phyloP scores from a whole-genome alignment of 176 grass and related monocot genomes.

The Juncus effusus region DNA sequence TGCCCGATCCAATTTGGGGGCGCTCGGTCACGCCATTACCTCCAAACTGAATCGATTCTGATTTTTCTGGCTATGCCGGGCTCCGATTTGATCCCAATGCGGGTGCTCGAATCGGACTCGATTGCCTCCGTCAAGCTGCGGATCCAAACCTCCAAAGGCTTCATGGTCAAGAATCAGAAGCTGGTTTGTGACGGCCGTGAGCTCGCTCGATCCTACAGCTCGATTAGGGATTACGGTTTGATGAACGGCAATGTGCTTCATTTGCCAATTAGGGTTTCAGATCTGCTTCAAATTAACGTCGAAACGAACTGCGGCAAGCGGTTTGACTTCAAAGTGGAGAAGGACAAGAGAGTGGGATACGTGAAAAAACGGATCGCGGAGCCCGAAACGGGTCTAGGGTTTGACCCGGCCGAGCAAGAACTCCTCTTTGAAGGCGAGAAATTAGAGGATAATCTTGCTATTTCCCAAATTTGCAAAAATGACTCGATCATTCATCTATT shows the following conservation, averaged over 20 bases:
- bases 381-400: constrained; percentile 34
- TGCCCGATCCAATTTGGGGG: constrained; percentile 39
- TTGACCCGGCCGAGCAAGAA: constrained; percentile 38
- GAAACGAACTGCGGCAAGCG: constrained; percentile 49
- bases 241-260: constrained; percentile 58
- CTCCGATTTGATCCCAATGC: constrained; percentile 46
- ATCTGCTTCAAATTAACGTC: constrained; percentile 57
- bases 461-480: constrained; percentile 65
- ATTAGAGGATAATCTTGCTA: constrained; percentile 56
- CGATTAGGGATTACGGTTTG: constrained; percentile 60
- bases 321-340: constrained; percentile 56
- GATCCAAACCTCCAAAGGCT: constrained; percentile 66
- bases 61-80: constrained; percentile 61
- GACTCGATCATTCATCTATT: constrained; percentile 65
- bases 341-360: constrained; percentile 42
- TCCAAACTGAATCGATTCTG: constrained; percentile 42
- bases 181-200: constrained; percentile 68
- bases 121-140: constrained; percentile 73
- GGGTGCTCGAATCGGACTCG: constrained; percentile 54
- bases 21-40: constrained; percentile 34
- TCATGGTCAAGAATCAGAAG: constrained; percentile 58
- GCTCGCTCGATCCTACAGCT: constrained; percentile 46
- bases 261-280: constrained; percentile 51
- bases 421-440: constrained; percentile 53
- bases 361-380: constrained; percentile 53